Percentiles rank a stretch among this genome's conserved stretches.
Evolutionary conservation across 139 green algal genomes (phyloP).

Genomic region (Micractinium sp.): DNA sequence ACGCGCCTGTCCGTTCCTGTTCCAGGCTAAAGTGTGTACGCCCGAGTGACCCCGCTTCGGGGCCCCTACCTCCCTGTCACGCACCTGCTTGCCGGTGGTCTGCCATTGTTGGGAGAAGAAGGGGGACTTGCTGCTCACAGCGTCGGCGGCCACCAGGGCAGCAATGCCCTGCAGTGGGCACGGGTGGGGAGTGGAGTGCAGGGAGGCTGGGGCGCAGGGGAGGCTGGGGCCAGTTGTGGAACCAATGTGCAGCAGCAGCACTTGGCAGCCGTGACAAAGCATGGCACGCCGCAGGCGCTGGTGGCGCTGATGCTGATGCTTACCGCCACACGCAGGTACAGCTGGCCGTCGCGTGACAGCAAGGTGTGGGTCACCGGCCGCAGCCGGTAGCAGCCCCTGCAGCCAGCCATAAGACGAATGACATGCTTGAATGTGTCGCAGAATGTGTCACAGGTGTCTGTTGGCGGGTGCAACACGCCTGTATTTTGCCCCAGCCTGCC

Average conservation of each 20-base stretch:
- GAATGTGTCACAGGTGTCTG: too few relatives aligned
- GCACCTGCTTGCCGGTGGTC: neutral
- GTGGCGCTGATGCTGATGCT: neutral
- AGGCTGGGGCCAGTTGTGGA: neutral
- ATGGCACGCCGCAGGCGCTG: neutral
- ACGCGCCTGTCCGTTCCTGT: too few relatives aligned
- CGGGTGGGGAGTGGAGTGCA: neutral
- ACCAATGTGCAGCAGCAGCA: neutral
- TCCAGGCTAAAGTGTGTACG: too few relatives aligned
- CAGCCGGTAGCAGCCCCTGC: neutral
- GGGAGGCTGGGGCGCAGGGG: neutral
- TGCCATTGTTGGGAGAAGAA: neutral
- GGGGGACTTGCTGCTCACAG: neutral
- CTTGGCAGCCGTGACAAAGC: too few relatives aligned
- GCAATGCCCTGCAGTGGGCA: neutral
- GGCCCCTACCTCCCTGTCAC: too few relatives aligned
- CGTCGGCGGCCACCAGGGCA: neutral
- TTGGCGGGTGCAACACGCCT: too few relatives aligned
- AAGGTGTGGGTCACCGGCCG: neutral
- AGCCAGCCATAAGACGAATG: neutral
- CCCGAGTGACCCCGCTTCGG: too few relatives aligned
- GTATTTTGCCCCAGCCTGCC: too few relatives aligned
- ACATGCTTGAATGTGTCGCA: neutral
- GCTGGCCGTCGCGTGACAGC: neutral
- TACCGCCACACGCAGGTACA: neutral